These are phyloP conservation scores for Podila verticillata DNA, from an alignment of 192 early-diverging fungal genomes.

Conservation along the genomic window DNA sequence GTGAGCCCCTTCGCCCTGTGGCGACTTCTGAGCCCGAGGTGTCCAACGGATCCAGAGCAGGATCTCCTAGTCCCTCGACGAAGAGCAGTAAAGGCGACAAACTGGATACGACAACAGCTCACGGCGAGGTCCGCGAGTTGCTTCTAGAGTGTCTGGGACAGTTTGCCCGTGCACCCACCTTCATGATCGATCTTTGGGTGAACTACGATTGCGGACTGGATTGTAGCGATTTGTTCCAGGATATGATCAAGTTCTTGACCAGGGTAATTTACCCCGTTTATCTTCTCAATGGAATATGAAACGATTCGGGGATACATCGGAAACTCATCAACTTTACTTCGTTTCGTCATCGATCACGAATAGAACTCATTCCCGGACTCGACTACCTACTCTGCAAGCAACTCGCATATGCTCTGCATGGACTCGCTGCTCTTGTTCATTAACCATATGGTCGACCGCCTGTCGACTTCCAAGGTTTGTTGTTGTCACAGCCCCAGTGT, in stretches of 20 bases:
- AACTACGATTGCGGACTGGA: conserved; percentile 93
- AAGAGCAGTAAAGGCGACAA: conserved; percentile 36
- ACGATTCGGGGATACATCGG: no score
- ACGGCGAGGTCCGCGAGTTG: conserved; percentile 86
- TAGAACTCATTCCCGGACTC: conserved; percentile 82
- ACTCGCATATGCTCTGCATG: conserved; percentile 75
- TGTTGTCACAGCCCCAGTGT: not conserved
- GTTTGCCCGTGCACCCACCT: conserved; percentile 76
- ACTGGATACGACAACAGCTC: conserved; percentile 52
- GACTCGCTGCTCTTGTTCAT: conserved; percentile 80
- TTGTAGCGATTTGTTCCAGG: conserved; percentile 89
- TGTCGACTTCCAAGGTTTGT: conserved; percentile 38
- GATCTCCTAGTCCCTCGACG: conserved; percentile 42
- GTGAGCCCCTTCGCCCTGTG: conserved; percentile 24
- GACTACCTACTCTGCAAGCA: conserved; percentile 66
- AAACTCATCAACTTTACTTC: not conserved
- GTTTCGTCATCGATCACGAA: conserved; percentile 3
- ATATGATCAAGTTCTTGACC: conserved; percentile 79
- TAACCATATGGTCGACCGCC: conserved; percentile 73
- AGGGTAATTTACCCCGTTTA: conserved; percentile 62
- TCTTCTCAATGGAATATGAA: no score
- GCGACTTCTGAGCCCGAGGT: conserved; percentile 26
- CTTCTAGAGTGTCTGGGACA: conserved; percentile 84
- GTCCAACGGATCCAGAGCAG: conserved; percentile 23
- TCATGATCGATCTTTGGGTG: conserved; percentile 91